Base-by-base conservation (phyloP, 2,329 filamentous ascomycete species). In the Aspergillus fumigatiaffinis region DNA sequence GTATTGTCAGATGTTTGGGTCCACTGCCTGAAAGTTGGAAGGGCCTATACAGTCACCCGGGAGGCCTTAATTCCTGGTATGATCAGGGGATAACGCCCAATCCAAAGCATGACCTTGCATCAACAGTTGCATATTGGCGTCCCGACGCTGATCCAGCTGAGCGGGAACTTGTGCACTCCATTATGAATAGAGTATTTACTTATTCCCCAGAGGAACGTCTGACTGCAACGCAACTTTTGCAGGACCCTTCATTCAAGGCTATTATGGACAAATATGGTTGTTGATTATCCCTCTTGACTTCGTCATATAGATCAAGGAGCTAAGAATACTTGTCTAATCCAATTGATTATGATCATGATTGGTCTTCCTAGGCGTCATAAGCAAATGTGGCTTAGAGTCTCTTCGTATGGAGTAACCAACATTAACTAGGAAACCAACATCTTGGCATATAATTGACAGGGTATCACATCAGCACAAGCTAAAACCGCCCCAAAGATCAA, bases 251-350 rank as follows among this genome's bases (percentile, higher is more conserved):
- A n/a, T 71, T 68, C 50, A 68, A 60, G 54, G 64, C 64, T 57
- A 56, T 71, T 29, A 69, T 71, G 65, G 59, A 67, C 2, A 66
- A 46, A 52, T 67, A 71, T 57, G 61, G 60, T 47, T 65, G 65
- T 62, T 68, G 55, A 67, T 50, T n/a, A n/a, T n/a, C n/a, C n/a
- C n/a, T 52, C 17, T 20, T 42, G 41, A 42, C 41, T 42, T 42
- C 1, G 1, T 8, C 7, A 28, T 28, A 28, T 28, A 28, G 26
- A 28, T 28, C 7, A 28, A 28, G 5, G n/a, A n/a, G n/a, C n/a
- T n/a, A n/a, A n/a, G n/a, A n/a, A n/a, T n/a, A n/a, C n/a, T n/a
- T n/a, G n/a, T n/a, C n/a, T n/a, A n/a, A n/a, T n/a, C n/a, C n/a
- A 25, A 14, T 14, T 38, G 5, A 17, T 17, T 3, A 7, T 35